phyloP scores from a whole-genome alignment of 345 rosid genomes.

The Cardamine resedifolia region DNA sequence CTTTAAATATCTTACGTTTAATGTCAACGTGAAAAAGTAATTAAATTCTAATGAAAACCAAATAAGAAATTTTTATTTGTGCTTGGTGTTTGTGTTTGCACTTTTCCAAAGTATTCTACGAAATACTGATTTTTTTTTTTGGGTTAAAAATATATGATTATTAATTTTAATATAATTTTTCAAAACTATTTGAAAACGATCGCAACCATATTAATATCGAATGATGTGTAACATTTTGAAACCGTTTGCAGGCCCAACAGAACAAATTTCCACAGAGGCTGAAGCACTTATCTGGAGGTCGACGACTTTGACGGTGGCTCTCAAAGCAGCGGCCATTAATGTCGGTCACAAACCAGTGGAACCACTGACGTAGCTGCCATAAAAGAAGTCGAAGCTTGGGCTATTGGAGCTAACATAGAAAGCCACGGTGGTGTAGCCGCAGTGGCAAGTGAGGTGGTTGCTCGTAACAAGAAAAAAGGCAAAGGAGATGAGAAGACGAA shows the following conservation, averaged over 20 bases:
- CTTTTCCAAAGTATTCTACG: too few relatives aligned
- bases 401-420: too few relatives aligned
- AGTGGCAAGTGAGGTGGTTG: constrained; percentile 18
- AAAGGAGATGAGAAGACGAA: background rate
- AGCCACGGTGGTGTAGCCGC: constrained; percentile 21
- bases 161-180: too few relatives aligned
- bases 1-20: too few relatives aligned
- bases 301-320: constrained; percentile 35
- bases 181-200: background rate
- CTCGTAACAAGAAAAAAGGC: background rate
- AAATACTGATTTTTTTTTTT: too few relatives aligned
- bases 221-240: background rate
- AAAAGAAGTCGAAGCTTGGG: constrained; percentile 29
- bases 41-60: too few relatives aligned
- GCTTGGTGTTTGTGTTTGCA: too few relatives aligned
- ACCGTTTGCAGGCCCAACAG: constrained; percentile 22
- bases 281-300: constrained; percentile 34
- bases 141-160: too few relatives aligned
- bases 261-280: constrained; percentile 28
- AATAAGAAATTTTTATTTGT: too few relatives aligned
- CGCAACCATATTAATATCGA: background rate
- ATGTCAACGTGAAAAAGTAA: too few relatives aligned
- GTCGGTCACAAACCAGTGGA: constrained; percentile 30
- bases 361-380: constrained; percentile 32
- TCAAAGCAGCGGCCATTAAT: constrained; percentile 34